Evolutionary conservation across 257 asterid genomes (phyloP), one percentile per base, ranked within the genome.

Genomic region (Sherardia arvensis): DNA sequence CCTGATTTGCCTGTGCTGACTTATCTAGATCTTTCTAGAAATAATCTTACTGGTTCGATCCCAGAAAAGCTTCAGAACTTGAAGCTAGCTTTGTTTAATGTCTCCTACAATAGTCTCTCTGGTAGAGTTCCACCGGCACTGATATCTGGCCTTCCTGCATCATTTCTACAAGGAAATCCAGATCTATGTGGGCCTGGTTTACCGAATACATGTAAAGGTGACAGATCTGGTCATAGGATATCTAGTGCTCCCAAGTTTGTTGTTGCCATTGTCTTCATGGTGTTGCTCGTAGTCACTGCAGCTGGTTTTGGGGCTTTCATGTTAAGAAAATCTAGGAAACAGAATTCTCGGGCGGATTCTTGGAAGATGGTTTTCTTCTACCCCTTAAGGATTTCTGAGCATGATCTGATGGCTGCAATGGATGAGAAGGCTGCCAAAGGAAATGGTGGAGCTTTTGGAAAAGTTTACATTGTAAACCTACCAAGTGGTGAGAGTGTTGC

Each of bases 31-130:
- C 87, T 90, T 68, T 90, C 97, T 11, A 69, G 55, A 5, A 87
- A 90, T 68, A 85, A 87, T 70, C 90, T 90, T 68, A 79, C 83
- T 32, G 92, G 97, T 71, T 65, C 67, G 40, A 80, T 90, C 17
- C 97, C 95, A 26, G 80, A 70, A 71, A 76, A 74, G 43, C 90
- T 90, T 66, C 88, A 82, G 66, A 81, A 77, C 25, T 71, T 90
- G 81, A 90, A 83, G 73, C 95, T 90, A 68, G 95, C 97, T 30
- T 81, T 90, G 20, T 87, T 90, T 64, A 90, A 90, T 60, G 88
- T 85, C 29, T 87, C 95, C 7, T 90, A 76, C 74, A 87, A 90
- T 70, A 77, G 66, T 11, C 85, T 90, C 18, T 76, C 87, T 0
- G 95, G 95, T 22, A 79, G 73, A 69, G 97, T 85, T 69, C 94